Base-by-base conservation (phyloP, 345 rosid species). In the Salix purpurea region DNA sequence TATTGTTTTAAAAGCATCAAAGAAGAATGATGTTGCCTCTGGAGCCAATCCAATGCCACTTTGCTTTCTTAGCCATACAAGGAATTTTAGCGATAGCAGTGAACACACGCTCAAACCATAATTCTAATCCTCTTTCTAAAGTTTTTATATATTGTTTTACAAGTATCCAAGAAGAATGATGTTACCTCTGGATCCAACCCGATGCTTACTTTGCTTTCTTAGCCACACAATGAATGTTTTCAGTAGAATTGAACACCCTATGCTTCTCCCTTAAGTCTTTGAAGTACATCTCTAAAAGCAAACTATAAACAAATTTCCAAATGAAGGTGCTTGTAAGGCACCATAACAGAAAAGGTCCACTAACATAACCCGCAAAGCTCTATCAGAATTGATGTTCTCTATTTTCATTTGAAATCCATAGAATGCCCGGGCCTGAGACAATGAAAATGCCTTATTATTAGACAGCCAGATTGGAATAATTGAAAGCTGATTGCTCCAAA, bases 311-410 rank as follows among this genome's bases (percentile, higher is more conserved):
- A 66, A 65, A 71, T 56, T 15, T 64, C 32, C 26, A 74, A 61
- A 84, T 75, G 78, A 76, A 39, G 65, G 3, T 46, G 74, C 7
- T 30, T n/a, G 71, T 32, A 70, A 48, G 61, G 2, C 42, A n/a
- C 72, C 26, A 52, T 37, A 68, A 56, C 28, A 71, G 28, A 24
- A 65, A 23, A 73, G 6, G 34, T 24, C 39, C 48, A 32, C 36
- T 24, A 80, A 67, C 60, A 50, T 56, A 46, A 67, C 46, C 44
- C 15, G 65, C 39, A 71, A 77, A 81, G 73, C 77, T 80, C 30
- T 88, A 94, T 97, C 98, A 15, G 97, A 92, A 86, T 91, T 97
- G 81, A 94, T 85, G 77, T 94, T 94, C 87, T 94, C 97, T 93
- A 92, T 94, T 18, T 32, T 32, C 34, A 32, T 91, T 85, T 94